Conservation (phyloP, 2,329 filamentous ascomycete genomes). For the Torrubiellomyces zombiae region DNA sequence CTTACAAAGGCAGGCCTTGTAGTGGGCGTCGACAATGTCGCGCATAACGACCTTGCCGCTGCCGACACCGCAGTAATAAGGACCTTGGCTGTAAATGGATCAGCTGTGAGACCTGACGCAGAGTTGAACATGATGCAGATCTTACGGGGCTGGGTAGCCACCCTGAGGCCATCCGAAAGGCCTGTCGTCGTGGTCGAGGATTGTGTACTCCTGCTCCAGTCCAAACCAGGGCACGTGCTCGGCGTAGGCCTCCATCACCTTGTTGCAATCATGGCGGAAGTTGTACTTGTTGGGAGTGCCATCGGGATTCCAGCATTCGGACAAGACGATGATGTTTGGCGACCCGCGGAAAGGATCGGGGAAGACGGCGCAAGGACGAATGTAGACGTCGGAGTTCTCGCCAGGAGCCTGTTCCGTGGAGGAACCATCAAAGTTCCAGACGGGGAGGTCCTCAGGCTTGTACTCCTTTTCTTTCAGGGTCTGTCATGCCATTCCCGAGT, state of each 20-base stretch:
- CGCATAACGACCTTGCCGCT: constrained; percentile 94
- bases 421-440: constrained; percentile 53
- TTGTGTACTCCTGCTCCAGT: constrained; percentile 88
- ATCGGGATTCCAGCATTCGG: constrained; percentile 88
- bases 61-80: constrained; percentile 71
- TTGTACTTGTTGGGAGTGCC: constrained; percentile 97
- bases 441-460: constrained; percentile 33
- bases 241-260: constrained; percentile 78
- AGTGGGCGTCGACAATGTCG: constrained; percentile 71
- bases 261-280: constrained; percentile 79
- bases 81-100: constrained; percentile 15
- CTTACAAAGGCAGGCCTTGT: constrained; percentile 49
- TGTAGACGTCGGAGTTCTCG: constrained; percentile 95
- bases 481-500: no score
- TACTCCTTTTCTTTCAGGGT: constrained; percentile 33
- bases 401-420: constrained; percentile 85
- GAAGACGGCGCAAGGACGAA: constrained; percentile 76
- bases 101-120: constrained; percentile 3
- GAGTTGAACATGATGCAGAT: not conserved
- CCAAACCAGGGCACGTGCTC: constrained; percentile 89
- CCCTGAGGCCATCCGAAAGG: constrained; percentile 60
- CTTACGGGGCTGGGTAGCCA: constrained; percentile 66
- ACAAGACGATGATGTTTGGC: constrained; percentile 86
- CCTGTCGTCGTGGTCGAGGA: constrained; percentile 62
- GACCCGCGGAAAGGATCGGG: constrained; percentile 79